Conservation (phyloP, 352 stramenopile genomes). For the Globisporangium barbulae region DNA sequence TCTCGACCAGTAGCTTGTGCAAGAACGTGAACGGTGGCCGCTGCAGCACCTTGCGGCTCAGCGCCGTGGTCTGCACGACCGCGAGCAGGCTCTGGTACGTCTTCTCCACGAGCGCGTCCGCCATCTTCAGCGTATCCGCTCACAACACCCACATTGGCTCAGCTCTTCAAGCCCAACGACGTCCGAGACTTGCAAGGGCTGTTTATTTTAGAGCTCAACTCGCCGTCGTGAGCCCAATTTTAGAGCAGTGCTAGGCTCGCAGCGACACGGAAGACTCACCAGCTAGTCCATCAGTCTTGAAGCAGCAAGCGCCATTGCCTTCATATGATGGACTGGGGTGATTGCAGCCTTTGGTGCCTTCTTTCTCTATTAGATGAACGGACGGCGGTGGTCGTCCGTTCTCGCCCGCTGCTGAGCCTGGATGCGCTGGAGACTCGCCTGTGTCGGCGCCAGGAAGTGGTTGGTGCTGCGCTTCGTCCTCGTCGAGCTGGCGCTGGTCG, state of each 20-base stretch:
- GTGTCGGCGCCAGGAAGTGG: constrained; percentile 61
- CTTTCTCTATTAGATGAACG: constrained; percentile 35
- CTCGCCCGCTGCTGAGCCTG: constrained; percentile 25
- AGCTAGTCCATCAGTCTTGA: neutral
- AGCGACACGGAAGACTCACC: neutral
- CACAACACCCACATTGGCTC: neutral
- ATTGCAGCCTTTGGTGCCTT: no score
- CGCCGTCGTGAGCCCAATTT: constrained; percentile 2
- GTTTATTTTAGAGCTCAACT: constrained; percentile 7
- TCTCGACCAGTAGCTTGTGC: constrained; percentile 77
- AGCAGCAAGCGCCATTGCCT: neutral
- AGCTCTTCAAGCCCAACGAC: neutral
- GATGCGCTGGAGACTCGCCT: constrained; percentile 58
- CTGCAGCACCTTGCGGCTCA: constrained; percentile 63
- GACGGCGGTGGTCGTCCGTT: constrained; percentile 26
- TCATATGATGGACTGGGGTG: no score
- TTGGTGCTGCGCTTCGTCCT: constrained; percentile 31
- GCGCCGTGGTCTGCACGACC: constrained; percentile 63
- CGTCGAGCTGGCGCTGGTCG: neutral
- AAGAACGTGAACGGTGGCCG: constrained; percentile 82
- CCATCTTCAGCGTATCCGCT: constrained; percentile 1
- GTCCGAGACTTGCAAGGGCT: neutral
- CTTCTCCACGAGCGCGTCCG: constrained; percentile 45
- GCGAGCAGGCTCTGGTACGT: constrained; percentile 61
- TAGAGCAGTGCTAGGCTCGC: neutral